These are phyloP conservation scores for Erysimum cheiri DNA, from an alignment of 441 rosid genomes.

Conservation along the genomic window DNA sequence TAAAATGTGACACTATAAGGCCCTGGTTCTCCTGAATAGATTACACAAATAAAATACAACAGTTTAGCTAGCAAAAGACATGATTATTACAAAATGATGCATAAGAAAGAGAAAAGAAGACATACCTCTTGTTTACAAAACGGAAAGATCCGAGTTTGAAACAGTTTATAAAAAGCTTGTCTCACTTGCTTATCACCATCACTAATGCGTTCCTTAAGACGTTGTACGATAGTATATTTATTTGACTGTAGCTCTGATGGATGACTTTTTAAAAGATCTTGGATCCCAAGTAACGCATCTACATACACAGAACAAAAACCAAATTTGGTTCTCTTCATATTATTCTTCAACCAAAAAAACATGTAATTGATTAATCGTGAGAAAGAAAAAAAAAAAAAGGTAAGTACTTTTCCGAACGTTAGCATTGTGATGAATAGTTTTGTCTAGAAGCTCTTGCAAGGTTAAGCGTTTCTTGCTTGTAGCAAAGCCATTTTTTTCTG, in stretches of 20 bases:
- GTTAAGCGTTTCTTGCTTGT: conserved; percentile 92
- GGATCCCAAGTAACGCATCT: conserved; percentile 84
- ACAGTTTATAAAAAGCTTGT: conserved; percentile 63
- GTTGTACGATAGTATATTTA: conserved; percentile 63
- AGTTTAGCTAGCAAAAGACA: not conserved
- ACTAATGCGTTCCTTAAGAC: conserved; percentile 68
- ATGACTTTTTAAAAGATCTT: conserved; percentile 65
- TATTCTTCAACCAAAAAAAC: not conserved
- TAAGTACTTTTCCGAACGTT: conserved; percentile 78
- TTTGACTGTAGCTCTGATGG: conserved; percentile 71
- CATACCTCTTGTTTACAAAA: conserved; percentile 72
- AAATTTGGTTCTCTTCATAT: not conserved
- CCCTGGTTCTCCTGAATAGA: conserved; percentile 77
- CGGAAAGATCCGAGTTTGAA: conserved; percentile 70
- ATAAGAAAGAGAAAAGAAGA: not conserved
- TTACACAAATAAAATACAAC: conserved; percentile 38
- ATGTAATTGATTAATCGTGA: not conserved
- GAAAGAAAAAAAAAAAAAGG: not conserved
- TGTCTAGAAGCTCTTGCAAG: conserved; percentile 80
- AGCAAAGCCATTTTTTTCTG: conserved; percentile 81
- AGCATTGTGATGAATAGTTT: conserved; percentile 78
- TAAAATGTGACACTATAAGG: conserved; percentile 66
- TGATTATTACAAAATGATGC: not conserved
- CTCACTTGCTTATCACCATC: conserved; percentile 76
- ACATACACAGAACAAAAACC: conserved; percentile 46